These are phyloP conservation scores for Naganishia antarctica DNA, from an alignment of 768 basidiomycete genomes.

Conservation along the genomic window DNA sequence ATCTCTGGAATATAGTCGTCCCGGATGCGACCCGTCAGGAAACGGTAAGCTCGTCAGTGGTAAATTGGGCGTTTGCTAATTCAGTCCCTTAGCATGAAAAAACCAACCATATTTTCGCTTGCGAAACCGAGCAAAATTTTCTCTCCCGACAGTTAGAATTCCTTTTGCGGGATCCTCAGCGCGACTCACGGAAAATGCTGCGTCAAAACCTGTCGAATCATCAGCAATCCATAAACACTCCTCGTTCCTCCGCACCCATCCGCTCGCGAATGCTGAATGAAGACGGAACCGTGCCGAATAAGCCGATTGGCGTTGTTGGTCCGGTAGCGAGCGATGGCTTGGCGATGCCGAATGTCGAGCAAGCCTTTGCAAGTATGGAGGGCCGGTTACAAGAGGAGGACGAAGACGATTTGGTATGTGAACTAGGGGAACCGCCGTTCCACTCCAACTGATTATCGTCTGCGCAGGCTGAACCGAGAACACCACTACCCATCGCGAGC, in stretches of 20 bases:
- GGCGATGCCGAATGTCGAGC: conserved; percentile 79
- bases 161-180: conserved; percentile 79
- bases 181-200: conserved; percentile 84
- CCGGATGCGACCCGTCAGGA: conserved; percentile 42
- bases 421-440: neutral
- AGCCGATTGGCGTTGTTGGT: conserved; percentile 69
- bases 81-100: conserved; percentile 4
- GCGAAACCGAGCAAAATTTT: conserved; percentile 84
- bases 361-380: conserved; percentile 83
- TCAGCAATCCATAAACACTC: conserved; percentile 24
- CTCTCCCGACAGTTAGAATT: conserved; percentile 86
- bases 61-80: neutral
- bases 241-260: neutral
- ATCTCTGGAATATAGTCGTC: conserved; percentile 66
- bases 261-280: conserved; percentile 4
- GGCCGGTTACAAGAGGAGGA: conserved; percentile 29
- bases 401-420: conserved; percentile 37
- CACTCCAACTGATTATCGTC: neutral
- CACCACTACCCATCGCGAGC: neutral
- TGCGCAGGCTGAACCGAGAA: conserved; percentile 1
- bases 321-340: conserved; percentile 84
- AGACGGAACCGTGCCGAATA: conserved; percentile 17
- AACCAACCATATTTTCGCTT: conserved; percentile 53
- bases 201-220: conserved; percentile 54
- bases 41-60: neutral